Base-by-base conservation (phyloP, 1,284 basidiomycete species). In the Apiotrichum montevideense region DNA sequence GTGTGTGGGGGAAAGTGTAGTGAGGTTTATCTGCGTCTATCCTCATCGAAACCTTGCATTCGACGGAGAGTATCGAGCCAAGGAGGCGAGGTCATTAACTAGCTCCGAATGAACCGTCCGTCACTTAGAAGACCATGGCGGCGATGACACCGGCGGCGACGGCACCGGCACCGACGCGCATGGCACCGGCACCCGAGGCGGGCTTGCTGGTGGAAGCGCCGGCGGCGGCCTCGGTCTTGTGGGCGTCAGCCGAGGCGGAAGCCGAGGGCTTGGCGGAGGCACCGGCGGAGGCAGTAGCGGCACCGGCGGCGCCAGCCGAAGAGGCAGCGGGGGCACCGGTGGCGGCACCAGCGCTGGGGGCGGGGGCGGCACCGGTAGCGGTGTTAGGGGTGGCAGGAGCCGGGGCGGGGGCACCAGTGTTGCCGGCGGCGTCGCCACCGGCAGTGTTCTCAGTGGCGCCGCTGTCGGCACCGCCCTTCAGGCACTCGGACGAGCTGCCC, bases 401-500 rank as follows among this genome's bases (percentile, higher is more conserved):
- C 14, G 13, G 11, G 21, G 65, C 61, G 34, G 62, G 32, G 44
- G 57, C 61, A 44, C 51, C 52, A 32, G 21, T 21, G 21, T 21
- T 21, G 21, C 21, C 21, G 44, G 5, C n/a, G 53, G 37, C 32
- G 40, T 51, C n/a, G 32, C 39, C 35, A 11, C 13, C 13, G 37
- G 39, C 51, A 39, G 42, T 35, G 29, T 50, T 46, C 46, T 6
- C 35, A 29, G 53, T 43, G 35, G 46, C 15, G 42, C 47, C 29
- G n/a, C 39, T 11, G 33, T 44, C 35, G 51, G 44, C 37, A 15
- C 35, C 46, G 35, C 50, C 50, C 46, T 50, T 59, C 32, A 75
- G 52, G 58, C 74, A 77, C 11, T 59, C 51, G 21, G 68, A 68
- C 58, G 78, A 74, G 13, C 74, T 58, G 42, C 83, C 79, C 5